Conservation (phyloP, 352 stramenopile genomes). For the Phytophthora melonis region DNA sequence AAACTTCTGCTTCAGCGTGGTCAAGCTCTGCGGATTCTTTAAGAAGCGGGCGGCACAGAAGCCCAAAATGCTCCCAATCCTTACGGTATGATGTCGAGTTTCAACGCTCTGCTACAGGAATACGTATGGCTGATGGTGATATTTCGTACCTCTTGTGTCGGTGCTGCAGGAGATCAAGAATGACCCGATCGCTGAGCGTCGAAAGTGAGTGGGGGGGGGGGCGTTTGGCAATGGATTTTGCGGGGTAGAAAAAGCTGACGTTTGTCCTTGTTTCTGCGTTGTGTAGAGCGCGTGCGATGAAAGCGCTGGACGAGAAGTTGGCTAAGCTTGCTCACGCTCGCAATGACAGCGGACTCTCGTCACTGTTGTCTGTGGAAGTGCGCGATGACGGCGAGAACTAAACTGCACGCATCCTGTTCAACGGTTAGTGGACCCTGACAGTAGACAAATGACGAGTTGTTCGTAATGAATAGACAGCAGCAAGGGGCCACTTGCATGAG, state of each 20-base stretch:
- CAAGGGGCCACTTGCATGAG: conserved; percentile 5
- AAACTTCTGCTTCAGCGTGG: conserved; percentile 87
- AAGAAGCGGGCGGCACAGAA: conserved; percentile 77
- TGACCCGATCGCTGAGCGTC: conserved; percentile 85
- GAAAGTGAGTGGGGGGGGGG: conserved; percentile 68
- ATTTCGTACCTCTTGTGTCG: background rate
- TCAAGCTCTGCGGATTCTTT: conserved; percentile 87
- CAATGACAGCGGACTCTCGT: conserved; percentile 37
- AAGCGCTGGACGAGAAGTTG: conserved; percentile 89
- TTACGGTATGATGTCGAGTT: conserved; percentile 47
- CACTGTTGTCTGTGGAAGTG: conserved; percentile 44
- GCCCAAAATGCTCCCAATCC: conserved; percentile 65
- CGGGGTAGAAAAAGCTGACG: background rate
- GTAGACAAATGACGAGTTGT: conserved; percentile 5
- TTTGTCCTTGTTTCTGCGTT: background rate
- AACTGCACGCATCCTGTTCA: conserved; percentile 6
- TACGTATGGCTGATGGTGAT: background rate
- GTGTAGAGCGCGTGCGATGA: conserved; percentile 83
- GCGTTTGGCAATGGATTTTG: background rate
- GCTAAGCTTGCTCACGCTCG: conserved; percentile 75
- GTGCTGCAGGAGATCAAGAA: conserved; percentile 53
- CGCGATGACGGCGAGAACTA: conserved; percentile 39
- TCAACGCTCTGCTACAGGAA: background rate
- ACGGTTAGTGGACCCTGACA: conserved; percentile 2
- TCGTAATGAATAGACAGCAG: conserved; percentile 24